A percentile compares a stretch with the other conserved stretches of the same genome.
phyloP scores from a whole-genome alignment of 202 grass and related monocot genomes.

The Setaria italica region DNA sequence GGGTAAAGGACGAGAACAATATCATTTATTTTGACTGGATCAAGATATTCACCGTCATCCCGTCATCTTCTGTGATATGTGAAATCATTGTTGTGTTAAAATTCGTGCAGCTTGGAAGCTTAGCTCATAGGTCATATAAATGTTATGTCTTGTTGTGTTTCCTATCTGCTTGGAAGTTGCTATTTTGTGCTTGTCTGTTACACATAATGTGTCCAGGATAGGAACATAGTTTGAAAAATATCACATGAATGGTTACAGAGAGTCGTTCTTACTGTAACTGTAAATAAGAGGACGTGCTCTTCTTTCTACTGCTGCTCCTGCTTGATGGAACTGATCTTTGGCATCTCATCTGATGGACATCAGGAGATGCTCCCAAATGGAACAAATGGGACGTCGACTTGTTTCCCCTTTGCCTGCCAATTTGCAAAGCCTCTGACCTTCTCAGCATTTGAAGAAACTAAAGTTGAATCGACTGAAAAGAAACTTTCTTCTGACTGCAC shows the following conservation, averaged over 20 bases:
- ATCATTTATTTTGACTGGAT: neutral
- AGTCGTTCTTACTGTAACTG: conserved; percentile 7
- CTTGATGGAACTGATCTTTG: conserved; percentile 23
- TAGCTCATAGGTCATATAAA: neutral
- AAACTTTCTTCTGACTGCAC: neutral
- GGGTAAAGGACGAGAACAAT: neutral
- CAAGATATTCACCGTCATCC: conserved; percentile 5
- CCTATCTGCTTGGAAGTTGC: neutral
- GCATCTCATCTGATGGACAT: neutral
- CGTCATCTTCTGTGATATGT: neutral
- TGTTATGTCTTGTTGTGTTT: neutral
- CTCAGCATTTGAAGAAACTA: neutral
- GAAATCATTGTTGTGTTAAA: neutral
- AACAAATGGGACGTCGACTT: conserved; percentile 21
- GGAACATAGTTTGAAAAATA: neutral
- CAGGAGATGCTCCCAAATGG: conserved; percentile 22
- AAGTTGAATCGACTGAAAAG: neutral
- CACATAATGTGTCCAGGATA: neutral
- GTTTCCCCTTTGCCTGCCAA: neutral
- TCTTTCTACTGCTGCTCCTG: neutral
- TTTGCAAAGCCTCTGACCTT: neutral
- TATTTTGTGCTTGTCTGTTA: neutral
- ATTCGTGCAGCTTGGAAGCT: neutral
- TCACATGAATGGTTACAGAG: neutral
- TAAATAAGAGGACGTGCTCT: neutral